A percentile compares a stretch with the other conserved stretches of the same genome.
phyloP scores from a whole-genome alignment of 2,329 filamentous ascomycete species.

The Calonectria fujianensis region DNA sequence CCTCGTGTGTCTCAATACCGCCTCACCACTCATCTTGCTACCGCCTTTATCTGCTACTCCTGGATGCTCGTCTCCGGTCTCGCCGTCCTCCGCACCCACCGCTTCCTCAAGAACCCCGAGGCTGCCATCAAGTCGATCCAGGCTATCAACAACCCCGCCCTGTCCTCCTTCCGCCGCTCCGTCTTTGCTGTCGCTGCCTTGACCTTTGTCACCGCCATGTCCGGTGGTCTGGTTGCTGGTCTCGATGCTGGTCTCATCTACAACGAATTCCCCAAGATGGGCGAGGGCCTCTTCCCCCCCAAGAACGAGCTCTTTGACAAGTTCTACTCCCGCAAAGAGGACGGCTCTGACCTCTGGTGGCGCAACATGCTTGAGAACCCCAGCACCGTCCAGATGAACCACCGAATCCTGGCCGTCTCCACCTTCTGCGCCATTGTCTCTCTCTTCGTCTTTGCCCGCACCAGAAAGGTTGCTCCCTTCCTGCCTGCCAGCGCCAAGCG shows the following conservation, averaged over 20 bases:
- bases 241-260: conserved; percentile 98
- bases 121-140: conserved; percentile 76
- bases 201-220: conserved; percentile 93
- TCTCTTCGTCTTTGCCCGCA: conserved; percentile 87
- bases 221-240: conserved; percentile 93
- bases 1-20: conserved; percentile 97
- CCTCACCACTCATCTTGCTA: conserved; percentile 89
- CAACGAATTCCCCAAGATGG: conserved; percentile 99
- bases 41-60: conserved; percentile 93
- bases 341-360: conserved; percentile 93
- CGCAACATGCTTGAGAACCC: conserved; percentile 99
- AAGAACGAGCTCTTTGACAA: conserved; percentile 87
- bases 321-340: conserved; percentile 88
- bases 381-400: conserved; percentile 94
- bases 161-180: conserved; percentile 83
- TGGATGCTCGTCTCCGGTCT: conserved; percentile 96
- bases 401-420: conserved; percentile 92
- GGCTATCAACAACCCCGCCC: conserved; percentile 78
- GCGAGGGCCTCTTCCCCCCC: conserved; percentile 86
- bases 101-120: conserved; percentile 80
- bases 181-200: conserved; percentile 83
- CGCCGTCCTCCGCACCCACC: conserved; percentile 85
- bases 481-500: conserved; percentile 79
- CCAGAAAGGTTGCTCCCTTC: conserved; percentile 72
- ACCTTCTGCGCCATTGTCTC: conserved; percentile 89